Conservation (phyloP, 805 yeast genomes). For the Saturnispora zaruensis region DNA sequence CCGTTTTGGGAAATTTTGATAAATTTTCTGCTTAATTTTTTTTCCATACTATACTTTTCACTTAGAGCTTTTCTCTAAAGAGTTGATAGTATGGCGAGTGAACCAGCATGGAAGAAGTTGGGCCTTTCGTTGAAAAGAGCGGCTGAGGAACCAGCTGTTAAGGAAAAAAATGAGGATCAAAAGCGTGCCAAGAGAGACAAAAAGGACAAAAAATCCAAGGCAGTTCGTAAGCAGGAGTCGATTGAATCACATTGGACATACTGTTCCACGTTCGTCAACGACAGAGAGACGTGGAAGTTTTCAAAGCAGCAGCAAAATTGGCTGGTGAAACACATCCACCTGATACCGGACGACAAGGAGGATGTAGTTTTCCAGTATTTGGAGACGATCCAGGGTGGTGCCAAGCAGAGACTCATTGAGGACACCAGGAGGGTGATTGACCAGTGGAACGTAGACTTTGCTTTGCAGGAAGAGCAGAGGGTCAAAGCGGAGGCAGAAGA, state of each 20-base stretch:
- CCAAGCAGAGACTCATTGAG: slow-evolving; percentile 46
- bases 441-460: slow-evolving; percentile 42
- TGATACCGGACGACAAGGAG: slow-evolving; percentile 46
- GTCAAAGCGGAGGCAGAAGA: not conserved
- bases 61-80: not conserved
- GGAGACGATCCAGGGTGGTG: slow-evolving; percentile 61
- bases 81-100: slow-evolving; percentile 7
- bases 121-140: slow-evolving; percentile 54
- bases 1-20: not conserved
- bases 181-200: slow-evolving; percentile 24
- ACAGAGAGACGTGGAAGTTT: slow-evolving; percentile 65
- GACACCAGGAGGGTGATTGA: slow-evolving; percentile 40
- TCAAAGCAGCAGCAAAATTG: slow-evolving; percentile 83
- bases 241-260: slow-evolving; percentile 8
- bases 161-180: slow-evolving; percentile 28
- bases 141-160: not conserved
- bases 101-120: slow-evolving; percentile 81
- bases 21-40: not conserved
- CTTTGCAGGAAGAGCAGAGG: slow-evolving; percentile 13
- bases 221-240: slow-evolving; percentile 40
- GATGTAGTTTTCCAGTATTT: slow-evolving; percentile 43
- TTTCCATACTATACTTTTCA: not conserved
- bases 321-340: slow-evolving; percentile 56
- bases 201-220: slow-evolving; percentile 50
- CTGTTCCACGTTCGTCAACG: slow-evolving; percentile 34